Percentiles rank a stretch among this genome's conserved stretches.
phyloP scores from a whole-genome alignment of 495 filamentous ascomycete genomes.

The Hypoxylon cercidicola region DNA sequence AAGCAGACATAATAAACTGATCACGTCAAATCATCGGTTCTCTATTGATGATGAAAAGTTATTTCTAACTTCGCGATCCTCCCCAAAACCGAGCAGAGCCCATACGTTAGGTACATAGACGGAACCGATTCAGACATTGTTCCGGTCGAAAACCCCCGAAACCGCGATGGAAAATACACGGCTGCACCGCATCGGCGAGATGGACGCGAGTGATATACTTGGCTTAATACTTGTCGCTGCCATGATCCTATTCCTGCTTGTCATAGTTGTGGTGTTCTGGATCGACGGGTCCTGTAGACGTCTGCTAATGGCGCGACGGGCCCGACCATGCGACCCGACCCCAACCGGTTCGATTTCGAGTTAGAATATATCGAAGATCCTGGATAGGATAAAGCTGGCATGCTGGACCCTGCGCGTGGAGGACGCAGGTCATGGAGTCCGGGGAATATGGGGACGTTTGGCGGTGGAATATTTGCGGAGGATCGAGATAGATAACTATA shows the following conservation, averaged over 20 bases:
- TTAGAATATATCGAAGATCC: background rate
- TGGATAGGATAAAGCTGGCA: background rate
- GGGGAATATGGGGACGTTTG: background rate
- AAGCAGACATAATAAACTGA: conserved; percentile 55
- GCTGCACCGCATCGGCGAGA: too few species aligned
- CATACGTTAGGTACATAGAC: background rate
- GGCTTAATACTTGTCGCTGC: too few species aligned
- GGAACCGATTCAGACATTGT: too few species aligned
- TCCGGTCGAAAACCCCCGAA: too few species aligned
- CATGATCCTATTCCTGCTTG: too few species aligned
- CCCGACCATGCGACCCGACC: too few species aligned
- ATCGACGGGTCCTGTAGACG: too few species aligned
- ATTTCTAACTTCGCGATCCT: background rate
- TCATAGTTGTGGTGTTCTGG: too few species aligned
- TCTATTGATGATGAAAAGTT: background rate
- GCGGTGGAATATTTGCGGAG: background rate
- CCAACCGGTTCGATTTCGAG: background rate
- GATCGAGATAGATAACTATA: background rate
- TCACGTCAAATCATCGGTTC: conserved; percentile 26
- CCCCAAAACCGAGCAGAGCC: background rate
- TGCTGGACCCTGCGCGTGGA: background rate
- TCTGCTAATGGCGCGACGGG: too few species aligned
- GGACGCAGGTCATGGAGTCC: background rate
- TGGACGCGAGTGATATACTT: too few species aligned
- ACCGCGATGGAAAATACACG: too few species aligned